A percentile compares a stretch with the other conserved stretches of the same genome.
phyloP scores from a whole-genome alignment of 139 green algal species.

The Tetraselmis striata region DNA sequence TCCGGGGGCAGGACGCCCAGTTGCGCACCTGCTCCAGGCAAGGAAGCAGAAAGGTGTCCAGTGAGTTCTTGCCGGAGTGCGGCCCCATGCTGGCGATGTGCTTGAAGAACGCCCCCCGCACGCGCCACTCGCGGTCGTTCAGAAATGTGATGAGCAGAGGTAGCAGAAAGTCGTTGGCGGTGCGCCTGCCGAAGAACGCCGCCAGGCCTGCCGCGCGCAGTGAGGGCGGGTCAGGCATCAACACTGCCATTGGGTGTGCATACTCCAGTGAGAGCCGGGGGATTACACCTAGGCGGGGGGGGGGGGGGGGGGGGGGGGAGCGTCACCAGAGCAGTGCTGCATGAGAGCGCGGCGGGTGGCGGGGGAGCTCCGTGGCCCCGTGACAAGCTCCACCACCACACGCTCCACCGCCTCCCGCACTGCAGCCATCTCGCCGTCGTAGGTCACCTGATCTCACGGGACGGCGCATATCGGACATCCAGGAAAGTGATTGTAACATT shows the following conservation, averaged over 20 bases:
- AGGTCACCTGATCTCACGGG: constrained; percentile 16
- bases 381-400: constrained; percentile 72
- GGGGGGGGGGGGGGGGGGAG: too few relatives aligned
- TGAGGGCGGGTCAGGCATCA: too few relatives aligned
- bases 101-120: constrained; percentile 67
- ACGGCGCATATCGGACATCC: too few relatives aligned
- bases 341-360: constrained; percentile 59
- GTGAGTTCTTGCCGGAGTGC: constrained; percentile 36
- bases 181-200: constrained; percentile 31
- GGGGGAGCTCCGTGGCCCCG: constrained; percentile 40
- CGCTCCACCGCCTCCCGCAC: constrained; percentile 52
- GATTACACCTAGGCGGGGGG: too few relatives aligned
- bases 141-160: constrained; percentile 91
- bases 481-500: too few relatives aligned
- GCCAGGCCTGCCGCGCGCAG: constrained; percentile 29
- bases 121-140: constrained; percentile 75
- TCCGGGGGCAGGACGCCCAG: too few relatives aligned
- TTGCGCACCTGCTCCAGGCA: constrained; percentile 76
- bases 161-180: constrained; percentile 69
- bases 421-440: constrained; percentile 51
- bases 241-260: too few relatives aligned
- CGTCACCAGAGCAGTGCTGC: constrained; percentile 10
- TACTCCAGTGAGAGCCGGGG: too few relatives aligned
- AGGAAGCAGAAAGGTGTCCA: constrained; percentile 86
- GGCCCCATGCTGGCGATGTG: constrained; percentile 25